Conservation (phyloP, 129 eudicot species). For the Lonicera japonica region DNA sequence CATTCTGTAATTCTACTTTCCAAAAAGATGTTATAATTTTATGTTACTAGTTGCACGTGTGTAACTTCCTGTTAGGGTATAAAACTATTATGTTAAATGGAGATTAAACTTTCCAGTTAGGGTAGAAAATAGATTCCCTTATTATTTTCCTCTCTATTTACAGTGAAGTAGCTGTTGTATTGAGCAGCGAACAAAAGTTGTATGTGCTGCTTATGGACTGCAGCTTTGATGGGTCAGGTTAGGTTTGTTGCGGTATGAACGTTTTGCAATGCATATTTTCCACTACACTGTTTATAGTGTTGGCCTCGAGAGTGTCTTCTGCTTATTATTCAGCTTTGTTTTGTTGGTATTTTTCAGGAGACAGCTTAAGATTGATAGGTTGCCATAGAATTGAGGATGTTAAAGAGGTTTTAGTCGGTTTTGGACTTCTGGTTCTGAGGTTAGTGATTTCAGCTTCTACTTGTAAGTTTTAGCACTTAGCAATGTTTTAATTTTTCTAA, state of each 20-base stretch:
- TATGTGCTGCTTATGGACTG: slow-evolving; percentile 37
- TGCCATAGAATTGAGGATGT: slow-evolving; percentile 48
- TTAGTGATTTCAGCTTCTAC: slow-evolving; percentile 9
- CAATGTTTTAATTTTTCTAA: slow-evolving; percentile 6
- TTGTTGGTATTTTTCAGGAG: slow-evolving; percentile 33
- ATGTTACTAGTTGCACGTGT: no score
- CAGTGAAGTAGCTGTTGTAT: slow-evolving; percentile 48
- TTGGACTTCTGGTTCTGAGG: slow-evolving; percentile 70
- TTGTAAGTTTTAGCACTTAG: not conserved
- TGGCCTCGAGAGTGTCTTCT: slow-evolving; percentile 9
- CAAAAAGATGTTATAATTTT: no score
- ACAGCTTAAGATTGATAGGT: slow-evolving; percentile 30
- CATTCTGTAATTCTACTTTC: no score
- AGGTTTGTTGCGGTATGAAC: slow-evolving; percentile 68
- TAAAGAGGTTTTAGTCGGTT: slow-evolving; percentile 53
- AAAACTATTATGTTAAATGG: no score
- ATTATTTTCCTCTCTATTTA: not conserved
- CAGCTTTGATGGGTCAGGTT: slow-evolving; percentile 66
- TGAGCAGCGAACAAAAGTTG: slow-evolving; percentile 51
- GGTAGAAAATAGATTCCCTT: not conserved
- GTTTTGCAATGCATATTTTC: slow-evolving; percentile 23
- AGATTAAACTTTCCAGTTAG: no score
- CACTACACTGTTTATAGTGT: not conserved
- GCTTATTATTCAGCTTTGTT: slow-evolving; percentile 4
- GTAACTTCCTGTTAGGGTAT: no score